Evolutionary conservation across 2,329 filamentous ascomycete genomes (phyloP).

Genomic region (Zymoseptoria tritici): DNA sequence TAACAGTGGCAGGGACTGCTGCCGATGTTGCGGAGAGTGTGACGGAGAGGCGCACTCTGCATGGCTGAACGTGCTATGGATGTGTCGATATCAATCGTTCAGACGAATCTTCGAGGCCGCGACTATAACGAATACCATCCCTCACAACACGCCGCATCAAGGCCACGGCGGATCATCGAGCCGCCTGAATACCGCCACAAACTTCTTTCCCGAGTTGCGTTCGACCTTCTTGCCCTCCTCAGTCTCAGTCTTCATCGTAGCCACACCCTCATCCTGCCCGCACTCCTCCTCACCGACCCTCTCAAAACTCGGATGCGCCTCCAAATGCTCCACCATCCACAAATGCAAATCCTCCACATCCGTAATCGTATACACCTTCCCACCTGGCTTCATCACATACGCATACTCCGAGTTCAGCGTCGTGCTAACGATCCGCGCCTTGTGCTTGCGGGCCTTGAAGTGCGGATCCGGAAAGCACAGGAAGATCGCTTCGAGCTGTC

Average conservation of each 20-base stretch:
- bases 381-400: constrained; percentile 73
- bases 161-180: constrained; percentile 73
- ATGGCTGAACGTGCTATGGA: no score
- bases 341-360: constrained; percentile 89
- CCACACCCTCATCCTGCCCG: constrained; percentile 62
- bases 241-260: constrained; percentile 72
- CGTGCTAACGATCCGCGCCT: constrained; percentile 84
- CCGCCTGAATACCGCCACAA: constrained; percentile 79
- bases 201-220: constrained; percentile 84
- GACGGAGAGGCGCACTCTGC: no score
- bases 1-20: no score
- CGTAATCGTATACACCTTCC: constrained; percentile 90
- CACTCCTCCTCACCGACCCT: constrained; percentile 58
- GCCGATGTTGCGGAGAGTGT: no score
- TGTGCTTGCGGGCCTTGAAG: constrained; percentile 96
- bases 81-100: no score
- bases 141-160: neutral
- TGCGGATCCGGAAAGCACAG: constrained; percentile 98
- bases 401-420: constrained; percentile 91
- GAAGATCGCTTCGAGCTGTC: constrained; percentile 83
- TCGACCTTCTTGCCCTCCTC: constrained; percentile 97
- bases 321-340: constrained; percentile 89
- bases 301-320: constrained; percentile 70
- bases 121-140: neutral
- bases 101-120: no score